Conservation (phyloP, 495 filamentous ascomycete genomes). For the Patellaria atrata region DNA sequence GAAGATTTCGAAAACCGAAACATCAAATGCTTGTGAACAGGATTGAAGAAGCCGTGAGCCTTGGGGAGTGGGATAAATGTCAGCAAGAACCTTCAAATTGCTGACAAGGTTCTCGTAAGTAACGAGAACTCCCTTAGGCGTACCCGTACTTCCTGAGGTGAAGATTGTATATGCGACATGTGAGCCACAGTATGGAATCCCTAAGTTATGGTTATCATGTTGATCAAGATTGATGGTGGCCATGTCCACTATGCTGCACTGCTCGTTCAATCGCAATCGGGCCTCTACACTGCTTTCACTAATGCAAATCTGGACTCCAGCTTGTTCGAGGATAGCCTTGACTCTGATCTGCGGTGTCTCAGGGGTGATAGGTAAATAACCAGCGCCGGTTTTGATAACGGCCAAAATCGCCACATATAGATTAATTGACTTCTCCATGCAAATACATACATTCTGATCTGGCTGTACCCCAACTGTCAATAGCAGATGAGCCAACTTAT, state of each 20-base stretch:
- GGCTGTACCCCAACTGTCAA: constrained; percentile 29
- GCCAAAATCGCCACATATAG: constrained; percentile 60
- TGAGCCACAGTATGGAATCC: constrained; percentile 11
- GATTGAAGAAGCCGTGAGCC: constrained; percentile 49
- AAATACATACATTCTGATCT: constrained; percentile 47
- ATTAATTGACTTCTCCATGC: constrained; percentile 53
- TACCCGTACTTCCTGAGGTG: constrained; percentile 51
- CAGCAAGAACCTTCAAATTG: constrained; percentile 45
- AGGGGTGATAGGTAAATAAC: constrained; percentile 56
- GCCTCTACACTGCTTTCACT: constrained; percentile 10
- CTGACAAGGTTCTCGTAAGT: constrained; percentile 53
- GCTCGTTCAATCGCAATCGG: neutral
- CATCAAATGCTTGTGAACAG: constrained; percentile 59
- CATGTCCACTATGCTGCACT: constrained; percentile 20
- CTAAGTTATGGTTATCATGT: constrained; percentile 9
- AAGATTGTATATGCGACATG: constrained; percentile 40
- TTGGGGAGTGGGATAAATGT: constrained; percentile 39
- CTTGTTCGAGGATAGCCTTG: constrained; percentile 37
- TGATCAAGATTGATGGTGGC: constrained; percentile 9
- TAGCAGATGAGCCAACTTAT: constrained; percentile 48
- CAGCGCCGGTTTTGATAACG: constrained; percentile 54
- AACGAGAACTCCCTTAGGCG: constrained; percentile 56
- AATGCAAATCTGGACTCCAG: constrained; percentile 35
- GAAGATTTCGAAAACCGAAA: constrained; percentile 71
- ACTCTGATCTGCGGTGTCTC: constrained; percentile 44